These are phyloP conservation scores for Lupinus albus DNA, from an alignment of 306 rosid genomes.

Conservation along the genomic window DNA sequence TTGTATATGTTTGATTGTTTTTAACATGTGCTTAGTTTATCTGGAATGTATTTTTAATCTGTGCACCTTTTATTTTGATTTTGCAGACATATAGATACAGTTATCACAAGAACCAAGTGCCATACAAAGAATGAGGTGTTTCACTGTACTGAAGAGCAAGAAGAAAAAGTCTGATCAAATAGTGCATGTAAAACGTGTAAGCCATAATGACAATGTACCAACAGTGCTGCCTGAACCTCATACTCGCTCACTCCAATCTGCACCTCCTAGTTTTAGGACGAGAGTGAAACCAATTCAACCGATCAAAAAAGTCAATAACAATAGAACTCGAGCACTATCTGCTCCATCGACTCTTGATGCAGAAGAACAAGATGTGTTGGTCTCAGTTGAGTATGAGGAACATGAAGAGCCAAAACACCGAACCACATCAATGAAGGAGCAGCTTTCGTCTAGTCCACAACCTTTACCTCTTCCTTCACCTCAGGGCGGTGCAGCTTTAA, in stretches of 20 bases:
- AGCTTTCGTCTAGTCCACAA: constrained; percentile 63
- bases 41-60: constrained; percentile 26
- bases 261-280: constrained; percentile 95
- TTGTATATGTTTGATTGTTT: neutral
- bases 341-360: constrained; percentile 95
- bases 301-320: constrained; percentile 47
- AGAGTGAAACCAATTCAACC: constrained; percentile 85
- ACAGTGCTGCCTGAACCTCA: constrained; percentile 76
- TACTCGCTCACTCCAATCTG: constrained; percentile 81
- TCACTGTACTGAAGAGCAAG: constrained; percentile 81
- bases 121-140: constrained; percentile 76
- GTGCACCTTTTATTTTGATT: constrained; percentile 30
- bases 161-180: constrained; percentile 75
- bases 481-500: constrained; percentile 55
- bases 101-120: constrained; percentile 37
- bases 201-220: constrained; percentile 61
- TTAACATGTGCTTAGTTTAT: neutral
- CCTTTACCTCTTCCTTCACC: constrained; percentile 99
- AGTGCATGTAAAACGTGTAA: constrained; percentile 47
- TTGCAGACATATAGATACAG: constrained; percentile 49
- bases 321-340: constrained; percentile 73
- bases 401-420: constrained; percentile 70
- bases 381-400: constrained; percentile 72
- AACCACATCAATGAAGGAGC: constrained; percentile 60
- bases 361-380: constrained; percentile 78